phyloP scores from a whole-genome alignment of 129 eudicot species.

The carrot (Daucus carota) region DH1_v3.0 NC_030388.2:27473501-27474000 shows the following conservation, averaged over 20 bases:
- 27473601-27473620: not conserved
- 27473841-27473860: not conserved
- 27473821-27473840: not conserved
- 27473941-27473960: slow-evolving; percentile 14
- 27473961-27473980: slow-evolving; percentile 88
- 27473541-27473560: not conserved
- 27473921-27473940: not conserved
- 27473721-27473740: not conserved
- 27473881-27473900: not conserved
- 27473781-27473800: not conserved
- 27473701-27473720: not conserved
- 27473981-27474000: slow-evolving; percentile 86
- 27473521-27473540: not conserved
- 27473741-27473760: not conserved
- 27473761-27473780: not conserved
- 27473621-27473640: not conserved
- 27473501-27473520: not conserved
- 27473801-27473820: not conserved
- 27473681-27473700: not conserved
- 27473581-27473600: not conserved
- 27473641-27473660: not conserved
- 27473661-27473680: not conserved
- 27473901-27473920: not conserved
- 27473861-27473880: not conserved
- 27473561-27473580: not conserved